Conservation (phyloP, 768 basidiomycete species). For the Leccinum subtestaceum region DNA sequence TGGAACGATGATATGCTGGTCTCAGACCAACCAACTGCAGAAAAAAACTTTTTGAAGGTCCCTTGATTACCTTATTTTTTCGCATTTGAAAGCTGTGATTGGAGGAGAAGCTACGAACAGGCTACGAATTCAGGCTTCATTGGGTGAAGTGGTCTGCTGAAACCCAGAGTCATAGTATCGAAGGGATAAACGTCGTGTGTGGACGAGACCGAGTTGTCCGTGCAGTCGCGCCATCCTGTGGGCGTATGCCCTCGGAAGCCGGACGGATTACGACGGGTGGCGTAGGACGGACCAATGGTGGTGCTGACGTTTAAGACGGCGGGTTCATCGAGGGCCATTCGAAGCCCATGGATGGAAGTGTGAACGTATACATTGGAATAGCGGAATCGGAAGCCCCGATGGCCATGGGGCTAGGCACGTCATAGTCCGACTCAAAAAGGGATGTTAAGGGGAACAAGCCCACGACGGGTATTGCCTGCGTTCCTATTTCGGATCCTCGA, state of each 20-base stretch:
- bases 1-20: background rate
- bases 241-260: conserved; percentile 7
- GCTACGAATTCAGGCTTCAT: background rate
- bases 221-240: conserved; percentile 11
- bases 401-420: conserved; percentile 24
- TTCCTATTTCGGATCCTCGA: conserved; percentile 10
- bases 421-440: conserved; percentile 16
- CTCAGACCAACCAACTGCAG: background rate
- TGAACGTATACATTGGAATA: conserved; percentile 11
- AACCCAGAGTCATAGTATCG: background rate
- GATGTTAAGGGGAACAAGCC: conserved; percentile 11
- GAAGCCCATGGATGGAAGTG: conserved; percentile 19
- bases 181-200: background rate
- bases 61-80: background rate
- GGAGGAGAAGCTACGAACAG: background rate
- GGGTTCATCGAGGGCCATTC: conserved; percentile 19
- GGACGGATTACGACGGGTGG: conserved; percentile 12
- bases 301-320: conserved; percentile 9
- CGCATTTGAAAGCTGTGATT: background rate
- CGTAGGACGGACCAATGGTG: conserved; percentile 1
- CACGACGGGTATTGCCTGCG: conserved; percentile 9
- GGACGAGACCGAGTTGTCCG: background rate
- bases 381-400: conserved; percentile 32
- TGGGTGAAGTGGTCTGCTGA: background rate
- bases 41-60: background rate